Base-by-base conservation (phyloP, 2,329 filamentous ascomycete species). In the Fusarium sp. region DNA sequence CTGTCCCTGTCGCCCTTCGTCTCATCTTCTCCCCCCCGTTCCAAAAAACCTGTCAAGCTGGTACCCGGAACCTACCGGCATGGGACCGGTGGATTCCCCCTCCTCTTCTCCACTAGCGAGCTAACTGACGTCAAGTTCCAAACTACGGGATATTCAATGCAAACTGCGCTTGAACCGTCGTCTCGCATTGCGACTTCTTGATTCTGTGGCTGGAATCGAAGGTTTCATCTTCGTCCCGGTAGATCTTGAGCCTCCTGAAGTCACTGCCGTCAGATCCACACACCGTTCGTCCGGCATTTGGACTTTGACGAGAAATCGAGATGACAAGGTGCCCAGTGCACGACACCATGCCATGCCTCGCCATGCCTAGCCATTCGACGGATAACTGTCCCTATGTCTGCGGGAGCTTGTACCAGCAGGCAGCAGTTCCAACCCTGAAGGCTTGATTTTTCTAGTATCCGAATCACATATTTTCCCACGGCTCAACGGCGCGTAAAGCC, bases 161-260 rank as follows among this genome's bases (percentile, higher is more conserved):
- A 65, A 43, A 35, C 66, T 59, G 64, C 45, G 70, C 66, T 70
- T 64, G 57, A 57, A 73, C 66, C 50, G 59, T 56, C 64, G 70
- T 75, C 70, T 75, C 70, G 60, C 66, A 67, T 30, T 75, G 37
- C 58, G 30, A 39, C 30, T 25, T 63, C 41, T 45, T 52, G 57
- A 50, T 73, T 75, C 52, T 63, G 64, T 72, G 66, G 70, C 72
- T 67, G 27, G 61, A 52, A 45, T 70, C 30, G n/a, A 48, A 25
- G 48, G 76, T 77, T 78, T 78, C 73, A 76, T 73, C 54, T 73
- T 73, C 67, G 60, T 71, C 75, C 68, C 67, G 66, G 71, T 61
- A 73, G 65, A 68, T 67, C 59, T 65, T 62, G 64, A 56, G 45
- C 66, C 63, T 60, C 62, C 72, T 68, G 69, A 41, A 62, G 67